These are phyloP conservation scores for Nissolia schottii DNA, from an alignment of 306 rosid species.

Conservation along the genomic window DNA sequence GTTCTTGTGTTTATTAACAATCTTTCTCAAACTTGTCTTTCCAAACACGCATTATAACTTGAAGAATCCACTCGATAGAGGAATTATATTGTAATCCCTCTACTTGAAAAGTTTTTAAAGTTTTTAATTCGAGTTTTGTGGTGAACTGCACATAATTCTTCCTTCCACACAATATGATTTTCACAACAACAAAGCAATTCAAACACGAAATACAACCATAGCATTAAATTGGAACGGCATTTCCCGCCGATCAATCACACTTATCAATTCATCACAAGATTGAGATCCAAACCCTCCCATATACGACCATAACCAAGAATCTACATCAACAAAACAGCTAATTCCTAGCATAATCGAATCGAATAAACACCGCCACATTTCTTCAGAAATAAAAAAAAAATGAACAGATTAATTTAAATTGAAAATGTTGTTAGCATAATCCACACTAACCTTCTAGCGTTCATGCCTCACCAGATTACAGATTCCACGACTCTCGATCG, in stretches of 20 bases:
- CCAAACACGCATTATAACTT: too few species aligned
- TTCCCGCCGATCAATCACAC: constrained; percentile 1
- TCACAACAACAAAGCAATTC: neutral
- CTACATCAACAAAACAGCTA: constrained; percentile 8
- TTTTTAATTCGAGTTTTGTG: too few species aligned
- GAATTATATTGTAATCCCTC: too few species aligned
- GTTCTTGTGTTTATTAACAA: too few species aligned
- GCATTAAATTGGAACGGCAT: neutral
- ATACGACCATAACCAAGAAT: neutral
- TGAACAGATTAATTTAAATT: neutral
- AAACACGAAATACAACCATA: neutral
- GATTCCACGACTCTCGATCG: neutral
- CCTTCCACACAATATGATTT: neutral
- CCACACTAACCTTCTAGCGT: constrained; percentile 34
- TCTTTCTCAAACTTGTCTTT: too few species aligned
- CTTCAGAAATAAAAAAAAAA: neutral
- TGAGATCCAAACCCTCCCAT: neutral
- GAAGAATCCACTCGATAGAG: too few species aligned
- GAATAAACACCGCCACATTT: neutral
- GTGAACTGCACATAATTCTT: too few species aligned
- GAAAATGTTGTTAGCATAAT: neutral
- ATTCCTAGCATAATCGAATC: neutral
- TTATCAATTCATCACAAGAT: neutral
- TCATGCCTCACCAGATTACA: constrained; percentile 27
- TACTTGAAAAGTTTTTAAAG: too few species aligned